These are phyloP conservation scores for Tylopilus subfusipes DNA, from an alignment of 768 basidiomycete genomes.

Conservation along the genomic window DNA sequence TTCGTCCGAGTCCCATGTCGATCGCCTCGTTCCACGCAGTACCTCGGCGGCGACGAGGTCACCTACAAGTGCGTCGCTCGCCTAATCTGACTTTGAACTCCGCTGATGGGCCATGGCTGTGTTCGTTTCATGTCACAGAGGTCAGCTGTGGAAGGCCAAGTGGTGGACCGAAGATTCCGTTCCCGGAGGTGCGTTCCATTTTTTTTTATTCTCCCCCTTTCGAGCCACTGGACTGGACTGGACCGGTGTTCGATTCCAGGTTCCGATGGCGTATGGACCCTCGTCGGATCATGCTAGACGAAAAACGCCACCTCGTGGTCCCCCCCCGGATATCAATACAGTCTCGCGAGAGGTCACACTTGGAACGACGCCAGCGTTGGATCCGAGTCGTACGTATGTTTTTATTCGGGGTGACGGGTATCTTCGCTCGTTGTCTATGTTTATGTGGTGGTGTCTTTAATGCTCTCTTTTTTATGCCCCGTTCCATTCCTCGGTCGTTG, in stretches of 20 bases:
- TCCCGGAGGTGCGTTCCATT: conserved; percentile 8
- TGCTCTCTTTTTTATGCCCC: too few species aligned
- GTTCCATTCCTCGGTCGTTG: too few species aligned
- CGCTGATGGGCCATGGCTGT: too few species aligned
- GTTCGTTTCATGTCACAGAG: not conserved
- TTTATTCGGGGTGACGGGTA: too few species aligned
- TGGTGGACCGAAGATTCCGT: conserved; percentile 15
- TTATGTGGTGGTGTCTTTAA: too few species aligned
- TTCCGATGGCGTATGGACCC: conserved; percentile 9
- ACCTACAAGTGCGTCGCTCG: conserved; percentile 36
- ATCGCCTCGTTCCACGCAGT: conserved; percentile 27
- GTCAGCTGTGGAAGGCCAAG: conserved; percentile 10
- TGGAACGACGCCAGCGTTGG: too few species aligned
- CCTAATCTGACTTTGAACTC: not conserved
- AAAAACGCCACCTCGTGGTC: not conserved
- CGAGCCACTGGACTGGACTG: too few species aligned
- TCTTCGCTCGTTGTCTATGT: too few species aligned
- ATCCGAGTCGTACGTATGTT: too few species aligned
- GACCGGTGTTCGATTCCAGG: too few species aligned
- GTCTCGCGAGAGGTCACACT: too few species aligned
- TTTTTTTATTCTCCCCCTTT: not conserved
- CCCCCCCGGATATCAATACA: too few species aligned
- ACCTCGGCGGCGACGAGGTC: conserved; percentile 40
- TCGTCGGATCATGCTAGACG: conserved; percentile 14
- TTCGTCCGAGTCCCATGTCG: not conserved